A percentile compares a stretch with the other conserved stretches of the same genome.
Evolutionary conservation across 177 flowering plant species (phyloP).

Genomic region (Vitis hybrid): DNA sequence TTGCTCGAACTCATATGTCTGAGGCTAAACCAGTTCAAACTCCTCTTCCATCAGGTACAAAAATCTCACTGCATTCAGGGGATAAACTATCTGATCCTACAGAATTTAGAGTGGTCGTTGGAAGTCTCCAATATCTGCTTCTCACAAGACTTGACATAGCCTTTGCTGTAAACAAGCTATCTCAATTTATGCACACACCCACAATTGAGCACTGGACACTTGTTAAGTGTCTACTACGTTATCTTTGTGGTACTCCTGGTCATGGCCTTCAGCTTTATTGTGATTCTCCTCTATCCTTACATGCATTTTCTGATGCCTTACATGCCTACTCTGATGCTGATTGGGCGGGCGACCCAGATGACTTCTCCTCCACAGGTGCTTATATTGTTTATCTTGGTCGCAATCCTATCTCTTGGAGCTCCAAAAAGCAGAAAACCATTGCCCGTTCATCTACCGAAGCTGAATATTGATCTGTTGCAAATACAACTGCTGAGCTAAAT

Average conservation of each 20-base stretch:
- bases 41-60: background rate
- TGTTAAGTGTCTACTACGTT: background rate
- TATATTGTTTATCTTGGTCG: background rate
- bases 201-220: background rate
- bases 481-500: background rate
- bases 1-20: background rate
- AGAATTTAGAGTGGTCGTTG: too few species aligned
- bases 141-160: too few species aligned
- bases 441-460: too few species aligned
- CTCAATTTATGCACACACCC: background rate
- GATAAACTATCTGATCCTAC: too few species aligned
- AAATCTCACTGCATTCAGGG: background rate
- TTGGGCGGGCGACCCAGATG: background rate
- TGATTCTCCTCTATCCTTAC: background rate
- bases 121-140: too few species aligned
- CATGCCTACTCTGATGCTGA: slow-evolving; percentile 4
- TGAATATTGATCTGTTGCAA: background rate
- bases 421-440: too few species aligned
- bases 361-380: background rate
- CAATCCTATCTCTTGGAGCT: too few species aligned
- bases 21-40: background rate
- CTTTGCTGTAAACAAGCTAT: too few species aligned
- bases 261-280: background rate
- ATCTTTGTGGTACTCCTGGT: background rate
- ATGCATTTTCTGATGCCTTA: background rate